These are phyloP conservation scores for Solanum bulbocastanum DNA, from an alignment of 257 asterid genomes.

Conservation along the genomic window DNA sequence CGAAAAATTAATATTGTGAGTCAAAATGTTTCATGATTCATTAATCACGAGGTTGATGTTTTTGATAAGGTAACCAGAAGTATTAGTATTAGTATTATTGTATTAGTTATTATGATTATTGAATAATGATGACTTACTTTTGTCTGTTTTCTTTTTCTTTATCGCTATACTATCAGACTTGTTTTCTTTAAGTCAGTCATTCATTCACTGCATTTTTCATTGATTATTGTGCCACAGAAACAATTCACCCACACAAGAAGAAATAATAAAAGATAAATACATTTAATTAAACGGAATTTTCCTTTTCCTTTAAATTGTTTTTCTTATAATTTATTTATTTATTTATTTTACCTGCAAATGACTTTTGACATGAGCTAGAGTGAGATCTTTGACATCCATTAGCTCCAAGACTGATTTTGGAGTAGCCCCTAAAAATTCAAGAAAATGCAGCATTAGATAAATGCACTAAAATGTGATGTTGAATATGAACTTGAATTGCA, in stretches of 20 bases:
- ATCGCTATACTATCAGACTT: constrained; percentile 19
- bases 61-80: constrained; percentile 15
- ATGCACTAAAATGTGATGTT: not conserved
- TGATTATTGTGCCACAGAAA: constrained; percentile 81
- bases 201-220: constrained; percentile 47
- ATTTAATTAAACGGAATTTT: not conserved
- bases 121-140: constrained; percentile 76
- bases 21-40: constrained; percentile 3
- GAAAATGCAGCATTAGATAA: not conserved
- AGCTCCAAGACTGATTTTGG: constrained; percentile 92
- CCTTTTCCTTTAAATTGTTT: not conserved
- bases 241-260: constrained; percentile 18
- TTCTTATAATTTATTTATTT: not conserved
- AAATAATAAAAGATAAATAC: not conserved
- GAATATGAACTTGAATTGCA: not conserved
- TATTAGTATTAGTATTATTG: constrained; percentile 45
- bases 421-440: constrained; percentile 54
- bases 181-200: constrained; percentile 25
- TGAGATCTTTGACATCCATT: constrained; percentile 94
- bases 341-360: constrained; percentile 67
- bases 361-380: constrained; percentile 83
- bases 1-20: not conserved
- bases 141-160: constrained; percentile 24
- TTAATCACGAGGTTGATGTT: constrained; percentile 79
- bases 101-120: constrained; percentile 55